Evolutionary conservation across 2,329 filamentous ascomycete genomes (phyloP).

Genomic region (Penicillium sp.): DNA sequence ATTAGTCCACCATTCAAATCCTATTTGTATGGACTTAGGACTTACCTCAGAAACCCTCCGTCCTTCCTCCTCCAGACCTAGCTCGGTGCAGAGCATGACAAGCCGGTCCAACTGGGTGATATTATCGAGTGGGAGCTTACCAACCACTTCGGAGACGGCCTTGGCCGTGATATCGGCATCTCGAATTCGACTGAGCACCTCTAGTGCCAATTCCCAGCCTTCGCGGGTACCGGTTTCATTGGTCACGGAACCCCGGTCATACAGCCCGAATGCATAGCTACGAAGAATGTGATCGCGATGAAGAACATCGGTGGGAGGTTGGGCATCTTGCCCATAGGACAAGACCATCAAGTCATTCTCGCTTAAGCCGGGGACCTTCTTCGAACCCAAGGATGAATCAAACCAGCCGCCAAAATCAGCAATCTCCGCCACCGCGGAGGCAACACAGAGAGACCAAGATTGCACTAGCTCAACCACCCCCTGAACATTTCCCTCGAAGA

Average conservation of each 20-base stretch:
- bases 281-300: slow-evolving; percentile 70
- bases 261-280: slow-evolving; percentile 64
- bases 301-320: slow-evolving; percentile 49
- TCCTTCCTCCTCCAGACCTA: slow-evolving; percentile 73
- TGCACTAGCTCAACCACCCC: slow-evolving; percentile 68
- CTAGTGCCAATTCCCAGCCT: slow-evolving; percentile 85
- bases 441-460: slow-evolving; percentile 72
- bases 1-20: too few relatives aligned
- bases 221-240: slow-evolving; percentile 47
- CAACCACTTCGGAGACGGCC: slow-evolving; percentile 67
- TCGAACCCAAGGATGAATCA: slow-evolving; percentile 49
- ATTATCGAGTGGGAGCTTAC: slow-evolving; percentile 65
- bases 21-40: too few relatives aligned
- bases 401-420: slow-evolving; percentile 82
- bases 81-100: slow-evolving; percentile 67
- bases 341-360: slow-evolving; percentile 80
- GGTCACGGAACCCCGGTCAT: slow-evolving; percentile 32
- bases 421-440: slow-evolving; percentile 73
- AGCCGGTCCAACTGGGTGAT: slow-evolving; percentile 72
- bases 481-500: slow-evolving; percentile 76
- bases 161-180: slow-evolving; percentile 64
- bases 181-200: slow-evolving; percentile 75
- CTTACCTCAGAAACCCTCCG: slow-evolving; percentile 75
- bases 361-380: slow-evolving; percentile 60
- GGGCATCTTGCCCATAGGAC: slow-evolving; percentile 59